Base-by-base conservation (phyloP, 768 basidiomycete species). In the Termitomyces sp. region DNA sequence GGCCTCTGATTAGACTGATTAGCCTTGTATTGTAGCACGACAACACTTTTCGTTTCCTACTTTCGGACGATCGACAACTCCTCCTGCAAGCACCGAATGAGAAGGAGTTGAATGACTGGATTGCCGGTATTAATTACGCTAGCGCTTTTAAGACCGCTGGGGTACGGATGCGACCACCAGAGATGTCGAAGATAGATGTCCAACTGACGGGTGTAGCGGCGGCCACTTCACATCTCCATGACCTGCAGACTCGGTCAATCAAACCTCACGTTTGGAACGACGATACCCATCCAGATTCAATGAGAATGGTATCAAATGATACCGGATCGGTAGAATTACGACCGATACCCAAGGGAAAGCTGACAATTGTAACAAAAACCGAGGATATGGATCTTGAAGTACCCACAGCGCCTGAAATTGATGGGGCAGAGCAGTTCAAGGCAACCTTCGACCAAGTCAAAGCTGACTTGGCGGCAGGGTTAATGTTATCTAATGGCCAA, bases 71-170 rank as follows among this genome's bases (percentile, higher is more conserved):
- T 12, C 88, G 92, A 1, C 90, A 93, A 63, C 84, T 89, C 58
- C 82, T 98, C 37, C 78, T 98, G 20, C 92, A 93, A 67, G 82
- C 90, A 6, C 67, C 77, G 13, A 79, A 82, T 64, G 86, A 87
- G 58, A 70, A 75, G 44, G 91, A 95, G 57, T 81, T 92, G 76
- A 89, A 95, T 64, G 83, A 88, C 61, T 99, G 97, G 97, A 86
- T 98, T 61, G 81, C 88, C 14, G 79, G 81, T 33, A 93, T 98
- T 67, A 99, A 99, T 72, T 98, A 97, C 68, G 94, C 94, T 3
- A 89, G 93, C 58, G 79, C 92, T 5, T 98, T 97, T 83, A 94
- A 89, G 73, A 86, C 92, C 2, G 81, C 86, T 16, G 89, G 89
- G 10, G 78, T 98, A 37, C 80, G 84, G 45, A 93, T 97, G 84